Conservation (phyloP, 257 asterid species). For the Solanum chiquidenum region DNA sequence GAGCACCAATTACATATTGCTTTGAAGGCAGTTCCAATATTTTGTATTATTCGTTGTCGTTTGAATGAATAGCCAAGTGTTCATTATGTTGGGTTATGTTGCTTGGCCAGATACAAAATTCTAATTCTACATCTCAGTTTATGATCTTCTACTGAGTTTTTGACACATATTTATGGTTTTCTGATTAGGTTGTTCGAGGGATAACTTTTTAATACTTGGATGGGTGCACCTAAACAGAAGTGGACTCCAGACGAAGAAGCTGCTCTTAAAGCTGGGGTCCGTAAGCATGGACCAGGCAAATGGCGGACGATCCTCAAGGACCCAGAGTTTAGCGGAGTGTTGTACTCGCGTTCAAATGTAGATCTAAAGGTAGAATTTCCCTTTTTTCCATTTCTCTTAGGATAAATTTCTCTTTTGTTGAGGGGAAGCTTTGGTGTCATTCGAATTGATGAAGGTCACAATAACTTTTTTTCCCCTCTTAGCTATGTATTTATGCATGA, state of each 20-base stretch:
- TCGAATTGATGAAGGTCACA: neutral
- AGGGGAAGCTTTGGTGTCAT: neutral
- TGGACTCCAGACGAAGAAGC: conserved; percentile 99
- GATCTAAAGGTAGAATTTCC: conserved; percentile 69
- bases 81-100: neutral
- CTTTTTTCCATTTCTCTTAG: neutral
- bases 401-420: neutral
- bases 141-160: neutral
- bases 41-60: neutral
- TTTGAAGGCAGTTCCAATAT: neutral
- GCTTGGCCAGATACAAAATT: neutral
- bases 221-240: conserved; percentile 99
- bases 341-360: conserved; percentile 80
- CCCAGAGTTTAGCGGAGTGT: conserved; percentile 73
- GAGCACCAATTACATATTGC: neutral
- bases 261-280: conserved; percentile 93
- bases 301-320: conserved; percentile 97
- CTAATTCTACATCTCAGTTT: neutral
- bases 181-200: neutral
- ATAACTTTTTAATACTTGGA: conserved; percentile 5
- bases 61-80: neutral
- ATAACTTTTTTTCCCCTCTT: neutral
- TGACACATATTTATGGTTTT: neutral
- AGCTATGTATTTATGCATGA: neutral
- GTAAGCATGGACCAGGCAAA: conserved; percentile 88